A percentile compares a stretch with the other conserved stretches of the same genome.
These are phyloP conservation scores for Solioccasus polychromus DNA, from an alignment of 768 basidiomycete species.

Conservation along the genomic window DNA sequence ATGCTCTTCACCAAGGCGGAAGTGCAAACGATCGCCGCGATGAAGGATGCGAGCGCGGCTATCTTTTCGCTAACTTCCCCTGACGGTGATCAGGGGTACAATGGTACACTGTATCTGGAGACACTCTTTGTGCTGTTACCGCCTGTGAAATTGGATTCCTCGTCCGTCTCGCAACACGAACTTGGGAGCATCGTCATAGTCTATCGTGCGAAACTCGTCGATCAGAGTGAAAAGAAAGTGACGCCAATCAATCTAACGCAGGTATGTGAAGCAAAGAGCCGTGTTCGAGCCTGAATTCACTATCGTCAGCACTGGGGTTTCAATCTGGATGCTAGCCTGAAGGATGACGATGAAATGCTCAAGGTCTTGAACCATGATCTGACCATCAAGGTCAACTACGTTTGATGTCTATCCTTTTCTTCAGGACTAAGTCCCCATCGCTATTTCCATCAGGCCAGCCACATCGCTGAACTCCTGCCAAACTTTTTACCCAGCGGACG, in stretches of 20 bases:
- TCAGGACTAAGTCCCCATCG: background rate
- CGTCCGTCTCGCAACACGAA: slow-evolving; percentile 37
- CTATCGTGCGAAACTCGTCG: slow-evolving; percentile 65
- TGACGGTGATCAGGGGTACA: slow-evolving; percentile 72
- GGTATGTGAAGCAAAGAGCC: slow-evolving; percentile 36
- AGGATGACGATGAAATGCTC: slow-evolving; percentile 38
- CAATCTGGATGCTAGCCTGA: slow-evolving; percentile 70
- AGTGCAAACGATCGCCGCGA: slow-evolving; percentile 38
- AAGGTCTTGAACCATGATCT: slow-evolving; percentile 51
- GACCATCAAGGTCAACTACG: slow-evolving; percentile 34
- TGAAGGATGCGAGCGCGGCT: slow-evolving; percentile 34
- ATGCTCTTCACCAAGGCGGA: slow-evolving; percentile 59
- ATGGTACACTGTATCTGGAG: slow-evolving; percentile 59
- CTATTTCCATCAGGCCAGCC: slow-evolving; percentile 42
- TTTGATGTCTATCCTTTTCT: background rate
- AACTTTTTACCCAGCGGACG: slow-evolving; percentile 52
- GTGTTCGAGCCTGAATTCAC: background rate
- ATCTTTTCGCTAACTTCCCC: slow-evolving; percentile 58
- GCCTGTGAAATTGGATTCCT: slow-evolving; percentile 28
- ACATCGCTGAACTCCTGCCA: slow-evolving; percentile 49
- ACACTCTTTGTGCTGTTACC: slow-evolving; percentile 49
- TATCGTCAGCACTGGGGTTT: slow-evolving; percentile 72
- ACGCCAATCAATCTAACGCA: slow-evolving; percentile 78
- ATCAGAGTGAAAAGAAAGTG: slow-evolving; percentile 42
- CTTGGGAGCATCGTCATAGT: slow-evolving; percentile 67